Evolutionary conservation across 768 basidiomycete species (phyloP).

Genomic region (Lentinula detonsa): DNA sequence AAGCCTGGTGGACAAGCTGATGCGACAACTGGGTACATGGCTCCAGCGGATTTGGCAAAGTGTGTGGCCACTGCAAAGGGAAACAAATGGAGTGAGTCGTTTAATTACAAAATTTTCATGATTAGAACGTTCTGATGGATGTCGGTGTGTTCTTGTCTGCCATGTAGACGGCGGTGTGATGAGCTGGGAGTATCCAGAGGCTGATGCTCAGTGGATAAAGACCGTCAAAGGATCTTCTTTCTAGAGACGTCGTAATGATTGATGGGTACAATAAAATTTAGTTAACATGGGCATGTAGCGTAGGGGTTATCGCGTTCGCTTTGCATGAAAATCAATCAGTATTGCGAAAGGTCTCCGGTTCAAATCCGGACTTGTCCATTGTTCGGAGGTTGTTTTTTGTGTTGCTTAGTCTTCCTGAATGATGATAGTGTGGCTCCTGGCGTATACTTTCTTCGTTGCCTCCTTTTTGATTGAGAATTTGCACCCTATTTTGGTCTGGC

Average conservation of each 20-base stretch:
- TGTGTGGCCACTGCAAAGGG: constrained; percentile 39
- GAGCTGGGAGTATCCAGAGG: constrained; percentile 2
- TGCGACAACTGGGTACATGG: constrained; percentile 40
- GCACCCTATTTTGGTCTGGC: too few relatives aligned
- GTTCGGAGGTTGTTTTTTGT: constrained; percentile 33
- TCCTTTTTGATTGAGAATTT: too few relatives aligned
- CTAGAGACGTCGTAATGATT: neutral
- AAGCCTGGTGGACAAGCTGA: constrained; percentile 37
- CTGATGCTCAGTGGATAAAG: neutral
- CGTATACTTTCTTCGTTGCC: too few relatives aligned
- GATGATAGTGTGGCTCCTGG: too few relatives aligned
- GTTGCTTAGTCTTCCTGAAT: too few relatives aligned
- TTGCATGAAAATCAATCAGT: constrained; percentile 19
- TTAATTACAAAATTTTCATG: neutral
- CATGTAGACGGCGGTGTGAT: neutral
- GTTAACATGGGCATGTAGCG: neutral
- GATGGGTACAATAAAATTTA: too few relatives aligned
- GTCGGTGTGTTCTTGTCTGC: neutral
- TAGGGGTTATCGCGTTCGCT: constrained; percentile 28
- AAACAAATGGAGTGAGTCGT: constrained; percentile 37
- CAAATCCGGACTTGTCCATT: constrained; percentile 41
- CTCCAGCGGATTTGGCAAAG: constrained; percentile 28
- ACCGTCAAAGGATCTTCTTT: neutral
- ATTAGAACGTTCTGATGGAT: neutral
- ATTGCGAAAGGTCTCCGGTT: constrained; percentile 44